Percentiles rank a stretch among this genome's conserved stretches.
Conservation (phyloP, 179 eudicot genomes). For the Beta macrorhiza region DNA sequence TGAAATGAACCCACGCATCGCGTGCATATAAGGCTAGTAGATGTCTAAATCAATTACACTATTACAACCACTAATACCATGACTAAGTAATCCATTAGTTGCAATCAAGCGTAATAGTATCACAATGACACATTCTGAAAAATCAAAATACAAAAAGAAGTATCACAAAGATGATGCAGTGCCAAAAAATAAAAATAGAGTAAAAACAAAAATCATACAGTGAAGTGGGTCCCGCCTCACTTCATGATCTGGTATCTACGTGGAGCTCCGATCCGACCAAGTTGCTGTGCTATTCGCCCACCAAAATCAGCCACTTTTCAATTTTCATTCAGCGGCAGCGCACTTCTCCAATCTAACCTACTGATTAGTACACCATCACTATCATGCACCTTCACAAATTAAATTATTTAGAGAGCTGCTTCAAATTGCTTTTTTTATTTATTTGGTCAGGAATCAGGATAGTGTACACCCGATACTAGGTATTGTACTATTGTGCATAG, state of each 20-base stretch:
- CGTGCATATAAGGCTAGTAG: too few relatives aligned
- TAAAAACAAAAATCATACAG: neutral
- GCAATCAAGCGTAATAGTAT: too few relatives aligned
- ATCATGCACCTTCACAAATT: neutral
- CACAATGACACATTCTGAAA: too few relatives aligned
- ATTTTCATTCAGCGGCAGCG: neutral
- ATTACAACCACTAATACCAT: too few relatives aligned
- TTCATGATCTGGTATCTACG: conserved; percentile 5
- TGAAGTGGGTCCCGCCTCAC: neutral
- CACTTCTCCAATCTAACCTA: neutral
- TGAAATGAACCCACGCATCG: too few relatives aligned
- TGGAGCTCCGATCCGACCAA: conserved; percentile 2
- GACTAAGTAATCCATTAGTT: too few relatives aligned
- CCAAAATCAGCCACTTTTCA: neutral
- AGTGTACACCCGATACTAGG: too few relatives aligned
- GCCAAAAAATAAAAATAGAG: neutral
- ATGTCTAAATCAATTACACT: too few relatives aligned
- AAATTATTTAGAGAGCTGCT: neutral
- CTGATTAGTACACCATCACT: conserved; percentile 10
- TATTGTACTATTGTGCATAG: too few relatives aligned
- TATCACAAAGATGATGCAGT: neutral
- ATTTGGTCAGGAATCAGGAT: too few relatives aligned
- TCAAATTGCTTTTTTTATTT: neutral
- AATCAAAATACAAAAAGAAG: too few relatives aligned
- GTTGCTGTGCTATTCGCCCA: neutral